phyloP scores from a whole-genome alignment of 2,329 filamentous ascomycete genomes.

The Huntiella savannae region DNA sequence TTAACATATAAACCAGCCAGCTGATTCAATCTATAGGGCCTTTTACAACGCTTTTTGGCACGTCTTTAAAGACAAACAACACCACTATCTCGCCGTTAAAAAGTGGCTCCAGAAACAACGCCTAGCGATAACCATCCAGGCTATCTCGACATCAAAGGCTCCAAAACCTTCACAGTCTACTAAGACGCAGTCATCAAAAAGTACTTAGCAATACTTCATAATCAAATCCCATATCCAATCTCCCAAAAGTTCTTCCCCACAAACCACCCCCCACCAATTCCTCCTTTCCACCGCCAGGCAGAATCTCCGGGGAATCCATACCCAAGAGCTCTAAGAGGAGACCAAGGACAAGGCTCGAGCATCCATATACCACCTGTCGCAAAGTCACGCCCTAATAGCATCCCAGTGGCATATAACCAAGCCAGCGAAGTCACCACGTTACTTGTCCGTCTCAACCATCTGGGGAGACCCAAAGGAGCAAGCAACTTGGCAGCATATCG shows the following conservation, averaged over 20 bases:
- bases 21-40: constrained; percentile 27
- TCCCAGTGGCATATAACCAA: constrained; percentile 52
- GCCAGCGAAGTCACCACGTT: constrained; percentile 43
- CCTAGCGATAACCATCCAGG: neutral
- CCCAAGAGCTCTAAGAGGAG: constrained; percentile 45
- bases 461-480: constrained; percentile 21
- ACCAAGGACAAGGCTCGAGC: constrained; percentile 65
- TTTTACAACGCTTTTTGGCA: constrained; percentile 49
- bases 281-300: constrained; percentile 47
- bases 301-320: constrained; percentile 39
- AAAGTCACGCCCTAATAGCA: constrained; percentile 57
- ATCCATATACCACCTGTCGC: constrained; percentile 57
- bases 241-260: constrained; percentile 44
- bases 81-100: constrained; percentile 43
- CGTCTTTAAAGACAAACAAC: constrained; percentile 54
- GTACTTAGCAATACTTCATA: neutral
- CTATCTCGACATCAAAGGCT: neutral
- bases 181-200: too few relatives aligned
- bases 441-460: constrained; percentile 25
- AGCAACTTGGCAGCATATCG: constrained; percentile 11
- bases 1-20: neutral
- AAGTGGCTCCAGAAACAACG: constrained; percentile 38
- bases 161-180: neutral
- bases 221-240: constrained; percentile 18
- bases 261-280: constrained; percentile 36